phyloP scores from a whole-genome alignment of 768 basidiomycete genomes.

The Megacollybia marginata region DNA sequence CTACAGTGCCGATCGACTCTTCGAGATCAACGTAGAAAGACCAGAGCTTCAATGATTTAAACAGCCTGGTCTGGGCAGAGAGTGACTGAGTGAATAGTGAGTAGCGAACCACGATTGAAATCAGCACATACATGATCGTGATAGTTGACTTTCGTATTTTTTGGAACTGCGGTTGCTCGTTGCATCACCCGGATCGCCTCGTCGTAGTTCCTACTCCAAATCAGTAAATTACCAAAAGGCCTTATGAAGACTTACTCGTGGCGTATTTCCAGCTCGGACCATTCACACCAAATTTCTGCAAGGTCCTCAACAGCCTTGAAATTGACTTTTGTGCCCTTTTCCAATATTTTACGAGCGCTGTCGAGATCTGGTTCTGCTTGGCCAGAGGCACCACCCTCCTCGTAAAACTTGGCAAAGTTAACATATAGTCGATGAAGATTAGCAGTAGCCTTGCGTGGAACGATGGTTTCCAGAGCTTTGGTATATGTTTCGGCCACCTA shows the following conservation, averaged over 20 bases:
- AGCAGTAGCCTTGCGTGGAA: constrained; percentile 83
- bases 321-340: constrained; percentile 86
- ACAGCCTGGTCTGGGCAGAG: constrained; percentile 81
- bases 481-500: constrained; percentile 93
- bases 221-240: constrained; percentile 8
- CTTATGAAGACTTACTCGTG: constrained; percentile 63
- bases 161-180: constrained; percentile 86
- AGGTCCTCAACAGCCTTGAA: constrained; percentile 96
- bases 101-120: neutral
- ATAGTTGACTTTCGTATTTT: constrained; percentile 84
- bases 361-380: constrained; percentile 77
- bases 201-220: constrained; percentile 77
- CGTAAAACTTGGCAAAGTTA: constrained; percentile 97
- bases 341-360: constrained; percentile 85
- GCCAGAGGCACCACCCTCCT: constrained; percentile 82
- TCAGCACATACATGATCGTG: constrained; percentile 76
- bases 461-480: constrained; percentile 80
- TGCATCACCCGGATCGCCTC: constrained; percentile 96
- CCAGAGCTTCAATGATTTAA: constrained; percentile 98
- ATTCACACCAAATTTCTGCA: constrained; percentile 98
- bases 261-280: constrained; percentile 97
- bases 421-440: constrained; percentile 87
- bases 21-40: constrained; percentile 98
- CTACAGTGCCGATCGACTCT: constrained; percentile 92
- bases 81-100: constrained; percentile 44